phyloP scores from a whole-genome alignment of 441 rosid genomes.

The Geranium incanum region DNA sequence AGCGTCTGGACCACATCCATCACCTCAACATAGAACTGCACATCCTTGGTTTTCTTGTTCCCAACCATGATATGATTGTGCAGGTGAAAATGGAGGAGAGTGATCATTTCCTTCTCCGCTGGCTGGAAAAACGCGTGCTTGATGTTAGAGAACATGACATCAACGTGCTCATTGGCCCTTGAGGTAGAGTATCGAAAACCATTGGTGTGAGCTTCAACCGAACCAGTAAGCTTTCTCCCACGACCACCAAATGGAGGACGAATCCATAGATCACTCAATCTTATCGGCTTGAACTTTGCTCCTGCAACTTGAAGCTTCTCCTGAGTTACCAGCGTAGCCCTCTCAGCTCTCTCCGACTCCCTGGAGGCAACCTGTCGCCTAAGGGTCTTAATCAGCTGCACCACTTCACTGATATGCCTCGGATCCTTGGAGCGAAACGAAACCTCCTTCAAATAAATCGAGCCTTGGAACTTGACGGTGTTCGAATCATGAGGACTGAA shows the following conservation, averaged over 20 bases:
- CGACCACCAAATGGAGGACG: conserved; percentile 76
- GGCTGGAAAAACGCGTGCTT: conserved; percentile 91
- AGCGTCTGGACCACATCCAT: conserved; percentile 76
- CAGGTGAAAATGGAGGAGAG: conserved; percentile 71
- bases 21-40: conserved; percentile 80
- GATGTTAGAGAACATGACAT: conserved; percentile 62
- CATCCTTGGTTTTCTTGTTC: conserved; percentile 78
- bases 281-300: conserved; percentile 68
- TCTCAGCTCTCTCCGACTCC: conserved; percentile 81
- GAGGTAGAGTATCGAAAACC: conserved; percentile 68
- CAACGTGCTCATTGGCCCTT: conserved; percentile 67
- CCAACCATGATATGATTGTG: conserved; percentile 93
- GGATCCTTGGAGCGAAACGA: conserved; percentile 62
- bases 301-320: conserved; percentile 77
- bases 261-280: conserved; percentile 67
- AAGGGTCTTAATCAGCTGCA: conserved; percentile 52
- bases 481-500: conserved; percentile 49
- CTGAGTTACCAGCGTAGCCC: conserved; percentile 82
- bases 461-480: conserved; percentile 35
- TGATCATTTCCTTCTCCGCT: conserved; percentile 86
- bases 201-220: conserved; percentile 73
- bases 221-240: conserved; percentile 70
- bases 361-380: conserved; percentile 61
- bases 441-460: conserved; percentile 51
- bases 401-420: conserved; percentile 59